These are phyloP conservation scores for Drosera spatulata DNA, from an alignment of 179 eudicot genomes.

Conservation along the genomic window DNA sequence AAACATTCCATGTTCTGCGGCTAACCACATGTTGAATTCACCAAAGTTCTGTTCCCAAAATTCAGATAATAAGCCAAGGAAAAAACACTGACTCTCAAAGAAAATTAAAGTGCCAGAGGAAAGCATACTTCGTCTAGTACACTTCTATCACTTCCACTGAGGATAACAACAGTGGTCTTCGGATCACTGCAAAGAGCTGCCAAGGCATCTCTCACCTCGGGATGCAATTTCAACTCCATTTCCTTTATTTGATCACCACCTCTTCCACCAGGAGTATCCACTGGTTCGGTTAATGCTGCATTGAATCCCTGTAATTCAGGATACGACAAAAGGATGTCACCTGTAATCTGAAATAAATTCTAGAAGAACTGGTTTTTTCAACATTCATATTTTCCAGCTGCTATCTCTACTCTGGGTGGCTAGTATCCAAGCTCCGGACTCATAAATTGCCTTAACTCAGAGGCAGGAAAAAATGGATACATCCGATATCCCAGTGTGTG, in stretches of 20 bases:
- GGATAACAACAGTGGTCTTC: slow-evolving; percentile 59
- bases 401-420: too few relatives aligned
- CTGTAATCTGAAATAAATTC: too few relatives aligned
- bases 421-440: too few relatives aligned
- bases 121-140: slow-evolving; percentile 55
- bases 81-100: background rate
- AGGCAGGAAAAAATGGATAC: too few relatives aligned
- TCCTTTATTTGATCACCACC: slow-evolving; percentile 79
- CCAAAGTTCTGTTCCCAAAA: slow-evolving; percentile 55
- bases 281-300: slow-evolving; percentile 71
- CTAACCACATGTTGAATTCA: slow-evolving; percentile 79
- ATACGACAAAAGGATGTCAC: too few relatives aligned
- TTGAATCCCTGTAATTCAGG: slow-evolving; percentile 60
- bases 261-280: slow-evolving; percentile 73
- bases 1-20: slow-evolving; percentile 97
- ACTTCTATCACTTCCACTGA: slow-evolving; percentile 71
- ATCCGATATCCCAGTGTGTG: background rate
- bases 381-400: too few relatives aligned
- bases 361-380: too few relatives aligned
- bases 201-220: slow-evolving; percentile 49
- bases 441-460: too few relatives aligned
- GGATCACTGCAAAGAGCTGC: slow-evolving; percentile 61
- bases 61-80: slow-evolving; percentile 6
- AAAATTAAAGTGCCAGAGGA: background rate
- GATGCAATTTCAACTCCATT: slow-evolving; percentile 79